phyloP scores from a whole-genome alignment of 352 stramenopile genomes.

The Phytopythium boreale region DNA sequence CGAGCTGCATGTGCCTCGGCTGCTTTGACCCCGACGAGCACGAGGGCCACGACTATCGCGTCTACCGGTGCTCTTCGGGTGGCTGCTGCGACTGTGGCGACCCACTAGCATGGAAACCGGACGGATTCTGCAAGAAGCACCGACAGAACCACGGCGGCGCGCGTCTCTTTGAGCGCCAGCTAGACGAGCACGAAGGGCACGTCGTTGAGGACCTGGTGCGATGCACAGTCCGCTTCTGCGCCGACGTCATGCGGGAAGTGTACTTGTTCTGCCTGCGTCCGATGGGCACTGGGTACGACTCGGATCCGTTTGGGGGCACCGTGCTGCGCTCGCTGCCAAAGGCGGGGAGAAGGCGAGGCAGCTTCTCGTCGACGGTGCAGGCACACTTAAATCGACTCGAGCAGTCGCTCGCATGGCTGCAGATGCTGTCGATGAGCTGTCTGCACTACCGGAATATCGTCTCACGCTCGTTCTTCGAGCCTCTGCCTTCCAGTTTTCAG shows the following conservation, averaged over 20 bases:
- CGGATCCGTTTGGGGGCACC: slow-evolving; percentile 32
- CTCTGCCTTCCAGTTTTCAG: slow-evolving; percentile 47
- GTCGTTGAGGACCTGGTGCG: slow-evolving; percentile 44
- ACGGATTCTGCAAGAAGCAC: slow-evolving; percentile 81
- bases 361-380: slow-evolving; percentile 45
- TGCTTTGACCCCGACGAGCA: slow-evolving; percentile 82
- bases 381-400: slow-evolving; percentile 54
- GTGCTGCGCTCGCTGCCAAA: slow-evolving; percentile 37
- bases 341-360: slow-evolving; percentile 33
- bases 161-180: background rate
- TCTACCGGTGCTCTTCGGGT: slow-evolving; percentile 78
- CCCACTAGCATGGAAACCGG: slow-evolving; percentile 67
- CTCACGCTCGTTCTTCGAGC: slow-evolving; percentile 52
- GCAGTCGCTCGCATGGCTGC: slow-evolving; percentile 60
- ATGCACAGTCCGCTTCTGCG: slow-evolving; percentile 47
- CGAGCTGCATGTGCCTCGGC: slow-evolving; percentile 81
- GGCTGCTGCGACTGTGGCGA: slow-evolving; percentile 85
- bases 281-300: slow-evolving; percentile 16
- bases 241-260: slow-evolving; percentile 57
- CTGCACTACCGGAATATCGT: slow-evolving; percentile 63
- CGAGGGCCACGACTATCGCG: slow-evolving; percentile 76
- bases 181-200: background rate
- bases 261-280: slow-evolving; percentile 46
- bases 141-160: slow-evolving; percentile 10
- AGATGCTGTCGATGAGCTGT: slow-evolving; percentile 73